phyloP scores from a whole-genome alignment of 2,329 filamentous ascomycete genomes.

The Amauroascus niger region DNA sequence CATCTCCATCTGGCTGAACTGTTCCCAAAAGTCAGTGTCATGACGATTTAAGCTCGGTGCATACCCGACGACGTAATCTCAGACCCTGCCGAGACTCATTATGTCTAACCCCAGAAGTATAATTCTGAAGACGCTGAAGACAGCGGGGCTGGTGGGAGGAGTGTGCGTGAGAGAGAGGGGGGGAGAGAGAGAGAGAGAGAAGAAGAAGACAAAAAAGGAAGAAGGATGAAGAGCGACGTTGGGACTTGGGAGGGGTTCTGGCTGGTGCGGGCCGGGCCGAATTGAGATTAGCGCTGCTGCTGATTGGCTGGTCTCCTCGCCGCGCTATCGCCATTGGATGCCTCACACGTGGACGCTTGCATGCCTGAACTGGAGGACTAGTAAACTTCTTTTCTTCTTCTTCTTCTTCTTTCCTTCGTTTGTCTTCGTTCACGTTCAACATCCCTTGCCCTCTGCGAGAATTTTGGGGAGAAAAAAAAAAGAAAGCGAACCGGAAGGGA shows the following conservation, averaged over 20 bases:
- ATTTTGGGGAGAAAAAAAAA: not conserved
- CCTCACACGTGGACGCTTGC: constrained; percentile 13
- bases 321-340: constrained; percentile 13
- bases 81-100: constrained; percentile 1
- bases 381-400: too few species aligned
- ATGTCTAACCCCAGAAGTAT: not conserved
- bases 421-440: not conserved
- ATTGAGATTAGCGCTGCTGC: constrained; percentile 2
- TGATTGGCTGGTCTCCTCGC: constrained; percentile 8
- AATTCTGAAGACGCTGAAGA: constrained; percentile 3
- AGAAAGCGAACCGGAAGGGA: not conserved
- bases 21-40: not conserved
- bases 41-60: not conserved
- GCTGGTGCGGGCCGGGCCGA: constrained; percentile 6
- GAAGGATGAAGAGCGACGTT: not conserved
- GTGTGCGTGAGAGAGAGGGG: too few species aligned
- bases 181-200: too few species aligned
- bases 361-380: constrained; percentile 7
- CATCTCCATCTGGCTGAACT: too few species aligned
- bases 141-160: too few species aligned
- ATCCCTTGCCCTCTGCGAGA: not conserved
- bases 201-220: not conserved
- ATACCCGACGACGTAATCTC: constrained; percentile 1
- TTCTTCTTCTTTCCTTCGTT: too few species aligned
- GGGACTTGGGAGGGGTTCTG: not conserved